These are phyloP conservation scores for Nitzschia putrida DNA, from an alignment of 108 stramenopile species.

Conservation along the genomic window DNA sequence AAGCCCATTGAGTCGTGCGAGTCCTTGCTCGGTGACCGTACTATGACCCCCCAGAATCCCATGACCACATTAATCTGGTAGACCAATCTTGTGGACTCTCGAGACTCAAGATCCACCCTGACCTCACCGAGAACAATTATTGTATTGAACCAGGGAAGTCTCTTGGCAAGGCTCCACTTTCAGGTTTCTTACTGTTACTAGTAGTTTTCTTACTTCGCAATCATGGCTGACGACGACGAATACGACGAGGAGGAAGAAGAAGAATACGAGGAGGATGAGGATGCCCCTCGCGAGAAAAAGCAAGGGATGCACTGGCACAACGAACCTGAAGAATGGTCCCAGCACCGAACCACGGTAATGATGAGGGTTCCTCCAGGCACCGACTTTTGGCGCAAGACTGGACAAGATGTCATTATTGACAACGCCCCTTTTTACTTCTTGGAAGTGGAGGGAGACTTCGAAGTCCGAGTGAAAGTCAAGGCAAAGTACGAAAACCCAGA, in stretches of 20 bases:
- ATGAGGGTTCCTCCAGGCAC: slow-evolving; percentile 39
- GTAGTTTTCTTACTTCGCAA: background rate
- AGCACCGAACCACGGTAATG: slow-evolving; percentile 38
- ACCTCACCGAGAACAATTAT: too few species aligned
- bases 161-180: too few species aligned
- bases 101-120: too few species aligned
- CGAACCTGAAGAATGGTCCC: slow-evolving; percentile 49
- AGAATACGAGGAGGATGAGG: slow-evolving; percentile 17
- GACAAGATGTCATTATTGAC: slow-evolving; percentile 35
- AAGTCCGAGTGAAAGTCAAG: slow-evolving; percentile 45
- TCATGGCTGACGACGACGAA: slow-evolving; percentile 20
- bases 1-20: too few species aligned
- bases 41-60: too few species aligned
- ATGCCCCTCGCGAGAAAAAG: slow-evolving; percentile 6
- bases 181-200: too few species aligned
- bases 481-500: slow-evolving; percentile 41
- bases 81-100: too few species aligned
- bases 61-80: too few species aligned
- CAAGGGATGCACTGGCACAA: slow-evolving; percentile 45
- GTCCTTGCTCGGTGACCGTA: too few species aligned
- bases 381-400: slow-evolving; percentile 53
- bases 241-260: slow-evolving; percentile 20
- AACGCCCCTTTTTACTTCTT: slow-evolving; percentile 52
- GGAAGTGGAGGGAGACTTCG: slow-evolving; percentile 52
- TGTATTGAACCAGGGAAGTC: too few species aligned